Evolutionary conservation across 352 stramenopile genomes (phyloP), one percentile per base, ranked within the genome.

Genomic region (Pythium chondricola): DNA sequence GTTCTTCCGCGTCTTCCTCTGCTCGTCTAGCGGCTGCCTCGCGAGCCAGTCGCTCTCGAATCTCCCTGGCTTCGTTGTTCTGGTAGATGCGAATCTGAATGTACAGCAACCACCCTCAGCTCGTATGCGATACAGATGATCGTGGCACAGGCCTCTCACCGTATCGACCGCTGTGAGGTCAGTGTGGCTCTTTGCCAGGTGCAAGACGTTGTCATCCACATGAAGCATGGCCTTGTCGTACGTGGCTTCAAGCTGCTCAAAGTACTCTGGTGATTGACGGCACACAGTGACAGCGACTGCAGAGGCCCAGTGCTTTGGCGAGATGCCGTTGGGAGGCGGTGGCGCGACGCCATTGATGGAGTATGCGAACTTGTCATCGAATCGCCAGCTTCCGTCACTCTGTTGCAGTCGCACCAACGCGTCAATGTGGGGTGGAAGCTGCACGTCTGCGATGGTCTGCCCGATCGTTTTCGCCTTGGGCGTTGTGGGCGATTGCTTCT

Each of bases 181-280:
- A 14, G 86, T 43, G n/a, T 67, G 55, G 4, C 51, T 17, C 5
- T 59, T 65, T 1, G 74, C 74, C 7, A 74, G 52, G 3, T 42
- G 58, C n/a, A 86, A 30, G 4, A 88, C 64, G 33, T 65, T 63
- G 20, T 88, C 72, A 39, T 86, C 74, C 0, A 71, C 65, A 39
- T 88, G 74, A 9, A 86, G 60, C 63, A 81, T 71, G 3, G 74
- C 77, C 32, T 71, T 74, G 8, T 71, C 51, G 32, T 88, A 86
- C 18, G 73, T 48, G 24, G 55, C 56, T 43, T 85, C 61, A 14
- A 88, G 63, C 36, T 71, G 52, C n/a, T 61, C 44, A 46, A 86
- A 88, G 31, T 58, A 74, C 58, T 82, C 77, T 30, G 77, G 77
- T 20, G 55, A 72, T 45, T 88, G 77, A 1, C 74, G 61, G 51